Conservation (phyloP, 805 yeast genomes). For the Saturnispora dispora region DNA sequence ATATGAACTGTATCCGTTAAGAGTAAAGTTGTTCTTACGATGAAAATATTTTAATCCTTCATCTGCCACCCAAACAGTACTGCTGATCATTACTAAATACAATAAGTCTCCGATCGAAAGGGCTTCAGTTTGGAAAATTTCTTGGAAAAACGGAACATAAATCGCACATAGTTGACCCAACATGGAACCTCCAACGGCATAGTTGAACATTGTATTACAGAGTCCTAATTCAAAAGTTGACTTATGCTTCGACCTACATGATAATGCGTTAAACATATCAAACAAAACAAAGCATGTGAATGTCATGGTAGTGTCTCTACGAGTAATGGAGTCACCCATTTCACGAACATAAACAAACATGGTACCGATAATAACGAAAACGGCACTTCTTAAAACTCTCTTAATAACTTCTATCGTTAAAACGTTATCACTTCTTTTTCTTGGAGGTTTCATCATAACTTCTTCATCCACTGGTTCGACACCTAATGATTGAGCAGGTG, state of each 20-base stretch:
- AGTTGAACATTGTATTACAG: slow-evolving; percentile 81
- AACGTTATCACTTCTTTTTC: slow-evolving; percentile 78
- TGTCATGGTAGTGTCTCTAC: slow-evolving; percentile 98
- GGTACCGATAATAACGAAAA: slow-evolving; percentile 75
- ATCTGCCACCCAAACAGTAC: slow-evolving; percentile 79
- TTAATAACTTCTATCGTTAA: slow-evolving; percentile 59
- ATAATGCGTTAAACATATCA: slow-evolving; percentile 93
- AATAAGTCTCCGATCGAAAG: slow-evolving; percentile 60
- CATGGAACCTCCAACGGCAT: slow-evolving; percentile 82
- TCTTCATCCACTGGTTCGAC: slow-evolving; percentile 96
- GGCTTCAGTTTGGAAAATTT: slow-evolving; percentile 92
- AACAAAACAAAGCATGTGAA: slow-evolving; percentile 93
- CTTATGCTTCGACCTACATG: slow-evolving; percentile 84
- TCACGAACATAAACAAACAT: slow-evolving; percentile 77
- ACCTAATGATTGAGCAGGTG: slow-evolving; percentile 96
- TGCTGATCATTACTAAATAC: slow-evolving; percentile 53
- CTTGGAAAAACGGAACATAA: slow-evolving; percentile 87
- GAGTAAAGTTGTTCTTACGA: slow-evolving; percentile 13
- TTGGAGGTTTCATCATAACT: slow-evolving; percentile 94
- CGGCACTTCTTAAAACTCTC: slow-evolving; percentile 70
- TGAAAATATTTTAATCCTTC: slow-evolving; percentile 59
- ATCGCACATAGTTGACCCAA: slow-evolving; percentile 90
- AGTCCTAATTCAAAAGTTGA: slow-evolving; percentile 78
- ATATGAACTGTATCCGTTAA: slow-evolving; percentile 22
- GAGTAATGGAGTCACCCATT: slow-evolving; percentile 79